Conservation (phyloP, 352 stramenopile species). For the Globisporangium okanoganense region DNA sequence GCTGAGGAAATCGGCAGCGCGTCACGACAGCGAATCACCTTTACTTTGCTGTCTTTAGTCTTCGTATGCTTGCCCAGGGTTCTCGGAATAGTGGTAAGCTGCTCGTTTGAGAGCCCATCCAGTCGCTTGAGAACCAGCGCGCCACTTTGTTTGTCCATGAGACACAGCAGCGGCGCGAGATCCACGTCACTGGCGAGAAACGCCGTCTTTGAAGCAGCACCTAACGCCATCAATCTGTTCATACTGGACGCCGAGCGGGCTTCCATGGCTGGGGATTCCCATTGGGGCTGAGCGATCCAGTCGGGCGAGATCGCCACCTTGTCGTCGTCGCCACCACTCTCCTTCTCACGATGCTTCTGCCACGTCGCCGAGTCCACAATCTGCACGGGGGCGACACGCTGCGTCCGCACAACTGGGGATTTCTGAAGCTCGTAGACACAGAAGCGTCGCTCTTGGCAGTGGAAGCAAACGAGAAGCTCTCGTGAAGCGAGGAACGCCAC, state of each 20-base stretch:
- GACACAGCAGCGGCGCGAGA: constrained; percentile 28
- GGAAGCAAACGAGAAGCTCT: constrained; percentile 43
- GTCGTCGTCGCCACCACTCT: constrained; percentile 21
- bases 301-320: constrained; percentile 38
- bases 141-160: constrained; percentile 36
- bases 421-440: constrained; percentile 38
- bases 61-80: not conserved
- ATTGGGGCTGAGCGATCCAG: constrained; percentile 29
- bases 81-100: not conserved
- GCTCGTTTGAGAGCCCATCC: not conserved
- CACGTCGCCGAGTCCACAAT: constrained; percentile 41
- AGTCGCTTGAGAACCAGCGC: constrained; percentile 35
- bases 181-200: constrained; percentile 36
- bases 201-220: constrained; percentile 15
- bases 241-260: not conserved
- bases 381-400: constrained; percentile 16
- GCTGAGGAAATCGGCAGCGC: constrained; percentile 31
- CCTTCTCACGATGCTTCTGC: constrained; percentile 26
- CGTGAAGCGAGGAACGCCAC: constrained; percentile 33
- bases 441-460: constrained; percentile 45
- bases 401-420: constrained; percentile 4
- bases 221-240: constrained; percentile 5
- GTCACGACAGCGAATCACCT: constrained; percentile 34
- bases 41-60: not conserved
- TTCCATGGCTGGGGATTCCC: constrained; percentile 27